Percentiles rank a stretch among this genome's conserved stretches.
These are phyloP conservation scores for Ceratobasidium sp. DNA, from an alignment of 1,284 basidiomycete genomes.

Conservation along the genomic window DNA sequence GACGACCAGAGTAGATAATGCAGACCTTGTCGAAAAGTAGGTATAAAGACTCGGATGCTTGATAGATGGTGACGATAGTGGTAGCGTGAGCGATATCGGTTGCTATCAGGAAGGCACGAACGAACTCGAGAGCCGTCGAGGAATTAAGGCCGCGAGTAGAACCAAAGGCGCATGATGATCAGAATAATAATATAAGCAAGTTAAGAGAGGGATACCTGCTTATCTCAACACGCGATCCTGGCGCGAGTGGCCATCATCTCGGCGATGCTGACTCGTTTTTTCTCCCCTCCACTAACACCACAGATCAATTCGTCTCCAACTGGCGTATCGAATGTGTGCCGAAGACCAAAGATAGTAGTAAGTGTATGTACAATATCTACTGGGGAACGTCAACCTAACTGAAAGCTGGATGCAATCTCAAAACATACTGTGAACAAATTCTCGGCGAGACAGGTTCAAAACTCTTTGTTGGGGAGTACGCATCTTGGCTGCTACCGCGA, in stretches of 20 bases:
- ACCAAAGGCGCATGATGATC: constrained; percentile 53
- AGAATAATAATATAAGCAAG: too few relatives aligned
- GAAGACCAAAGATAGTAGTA: constrained; percentile 77
- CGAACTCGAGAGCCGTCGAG: constrained; percentile 54
- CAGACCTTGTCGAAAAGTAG: constrained; percentile 63
- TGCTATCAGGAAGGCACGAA: constrained; percentile 60
- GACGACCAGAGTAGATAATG: constrained; percentile 64
- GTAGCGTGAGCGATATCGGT: constrained; percentile 56
- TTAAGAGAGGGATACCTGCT: neutral
- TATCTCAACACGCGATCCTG: constrained; percentile 78
- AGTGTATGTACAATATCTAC: constrained; percentile 66
- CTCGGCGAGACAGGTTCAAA: neutral
- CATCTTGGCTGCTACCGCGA: constrained; percentile 72
- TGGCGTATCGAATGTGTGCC: constrained; percentile 78
- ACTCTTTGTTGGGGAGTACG: constrained; percentile 67
- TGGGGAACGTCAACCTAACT: constrained; percentile 59
- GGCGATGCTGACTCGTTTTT: constrained; percentile 77
- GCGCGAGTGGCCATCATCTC: constrained; percentile 70
- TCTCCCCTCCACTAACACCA: constrained; percentile 79
- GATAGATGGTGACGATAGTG: constrained; percentile 61
- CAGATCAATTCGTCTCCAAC: constrained; percentile 82
- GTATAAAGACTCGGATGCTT: constrained; percentile 57
- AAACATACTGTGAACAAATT: constrained; percentile 53
- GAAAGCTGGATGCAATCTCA: too few relatives aligned
- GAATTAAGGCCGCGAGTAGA: constrained; percentile 52